These are phyloP conservation scores for Psidium friedrichsthalianum DNA, from an alignment of 345 rosid species.

Conservation along the genomic window DNA sequence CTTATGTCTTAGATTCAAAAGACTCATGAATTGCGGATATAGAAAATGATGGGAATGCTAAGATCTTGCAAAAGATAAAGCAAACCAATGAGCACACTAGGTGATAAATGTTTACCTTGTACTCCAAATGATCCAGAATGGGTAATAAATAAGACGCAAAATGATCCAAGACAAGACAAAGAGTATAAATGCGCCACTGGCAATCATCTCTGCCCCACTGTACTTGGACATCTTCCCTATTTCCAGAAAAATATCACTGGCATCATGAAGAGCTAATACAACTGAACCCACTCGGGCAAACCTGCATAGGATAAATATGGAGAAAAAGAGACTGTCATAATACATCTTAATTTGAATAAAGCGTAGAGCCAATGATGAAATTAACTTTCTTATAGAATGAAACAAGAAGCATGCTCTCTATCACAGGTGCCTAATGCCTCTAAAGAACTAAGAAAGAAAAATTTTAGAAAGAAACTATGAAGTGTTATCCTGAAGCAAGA, in stretches of 20 bases:
- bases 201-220: slow-evolving; percentile 67
- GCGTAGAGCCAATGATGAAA: neutral
- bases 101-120: slow-evolving; percentile 55
- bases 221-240: slow-evolving; percentile 96
- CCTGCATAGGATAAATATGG: slow-evolving; percentile 26
- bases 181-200: slow-evolving; percentile 62
- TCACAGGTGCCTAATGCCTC: neutral
- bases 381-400: neutral
- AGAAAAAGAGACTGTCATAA: neutral
- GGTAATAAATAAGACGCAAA: slow-evolving; percentile 85
- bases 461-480: neutral
- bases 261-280: slow-evolving; percentile 93
- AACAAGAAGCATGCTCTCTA: neutral
- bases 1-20: neutral
- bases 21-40: neutral
- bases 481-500: neutral
- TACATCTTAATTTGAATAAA: neutral
- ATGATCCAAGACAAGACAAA: slow-evolving; percentile 83
- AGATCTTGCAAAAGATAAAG: neutral
- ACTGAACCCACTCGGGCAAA: slow-evolving; percentile 88
- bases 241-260: slow-evolving; percentile 88
- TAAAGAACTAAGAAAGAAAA: neutral
- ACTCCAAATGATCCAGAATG: slow-evolving; percentile 99
- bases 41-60: neutral
- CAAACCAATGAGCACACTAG: neutral